phyloP scores from a whole-genome alignment of 176 grass and related monocot genomes.

The Paspalum vaginatum region DNA sequence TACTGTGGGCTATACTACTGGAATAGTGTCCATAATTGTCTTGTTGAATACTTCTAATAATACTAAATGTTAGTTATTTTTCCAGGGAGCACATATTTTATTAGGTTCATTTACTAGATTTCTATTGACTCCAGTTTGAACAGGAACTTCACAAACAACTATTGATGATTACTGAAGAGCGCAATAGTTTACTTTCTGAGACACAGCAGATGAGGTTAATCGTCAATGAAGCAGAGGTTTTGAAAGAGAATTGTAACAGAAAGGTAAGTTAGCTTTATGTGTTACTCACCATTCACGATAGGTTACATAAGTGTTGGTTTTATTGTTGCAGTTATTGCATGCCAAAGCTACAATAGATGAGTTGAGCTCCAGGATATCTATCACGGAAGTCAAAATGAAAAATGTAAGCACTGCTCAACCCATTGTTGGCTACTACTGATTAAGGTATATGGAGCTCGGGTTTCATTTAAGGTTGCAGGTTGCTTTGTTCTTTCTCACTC shows the following conservation, averaged over 20 bases:
- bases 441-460: background rate
- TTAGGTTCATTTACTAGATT: conserved; percentile 29
- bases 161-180: conserved; percentile 57
- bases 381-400: conserved; percentile 66
- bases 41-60: background rate
- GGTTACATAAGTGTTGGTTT: conserved; percentile 22
- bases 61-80: background rate
- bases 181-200: conserved; percentile 55
- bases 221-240: conserved; percentile 58
- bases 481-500: conserved; percentile 14
- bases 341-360: conserved; percentile 57
- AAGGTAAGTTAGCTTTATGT: conserved; percentile 55
- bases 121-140: conserved; percentile 24
- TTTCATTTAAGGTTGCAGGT: conserved; percentile 6
- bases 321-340: conserved; percentile 56
- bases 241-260: conserved; percentile 54
- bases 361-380: conserved; percentile 61
- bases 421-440: background rate
- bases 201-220: conserved; percentile 46
- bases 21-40: background rate
- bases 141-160: conserved; percentile 69
- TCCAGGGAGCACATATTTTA: background rate
- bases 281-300: conserved; percentile 12
- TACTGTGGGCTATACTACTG: background rate
- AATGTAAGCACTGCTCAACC: conserved; percentile 47